A percentile compares a stretch with the other conserved stretches of the same genome.
Conservation (phyloP, 441 rosid genomes). For the Pelargonium australe region DNA sequence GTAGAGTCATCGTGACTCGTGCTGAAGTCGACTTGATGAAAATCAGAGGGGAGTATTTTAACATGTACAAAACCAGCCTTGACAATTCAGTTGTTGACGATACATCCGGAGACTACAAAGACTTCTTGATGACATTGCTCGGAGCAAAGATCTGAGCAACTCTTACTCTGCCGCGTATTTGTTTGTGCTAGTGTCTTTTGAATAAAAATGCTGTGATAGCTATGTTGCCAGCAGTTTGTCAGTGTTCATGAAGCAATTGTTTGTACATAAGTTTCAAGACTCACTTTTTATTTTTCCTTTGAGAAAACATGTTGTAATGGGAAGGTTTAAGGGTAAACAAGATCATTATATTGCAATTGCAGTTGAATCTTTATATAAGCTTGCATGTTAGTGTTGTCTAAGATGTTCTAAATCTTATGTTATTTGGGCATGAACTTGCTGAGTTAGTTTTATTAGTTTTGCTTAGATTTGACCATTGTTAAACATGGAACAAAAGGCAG, state of each 20-base stretch:
- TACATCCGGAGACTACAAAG: conserved; percentile 66
- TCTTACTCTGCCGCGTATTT: background rate
- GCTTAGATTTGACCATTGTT: background rate
- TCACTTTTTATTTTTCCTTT: background rate
- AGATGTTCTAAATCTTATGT: too few relatives aligned
- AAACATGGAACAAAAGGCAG: too few relatives aligned
- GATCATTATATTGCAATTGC: too few relatives aligned
- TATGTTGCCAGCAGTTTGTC: background rate
- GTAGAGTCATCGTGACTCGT: conserved; percentile 65
- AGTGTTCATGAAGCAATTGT: too few relatives aligned
- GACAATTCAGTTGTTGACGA: conserved; percentile 61
- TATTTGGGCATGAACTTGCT: background rate
- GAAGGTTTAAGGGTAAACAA: too few relatives aligned
- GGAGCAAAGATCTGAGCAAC: conserved; percentile 26
- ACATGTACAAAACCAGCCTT: conserved; percentile 42
- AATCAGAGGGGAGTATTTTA: conserved; percentile 52
- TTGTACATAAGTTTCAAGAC: too few relatives aligned
- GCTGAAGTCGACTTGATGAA: conserved; percentile 73
- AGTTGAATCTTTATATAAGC: too few relatives aligned
- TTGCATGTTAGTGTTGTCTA: too few relatives aligned
- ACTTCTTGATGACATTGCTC: conserved; percentile 62
- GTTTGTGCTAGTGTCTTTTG: background rate
- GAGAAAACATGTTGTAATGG: too few relatives aligned
- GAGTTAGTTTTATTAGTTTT: background rate
- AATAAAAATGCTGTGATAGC: background rate